Conservation (phyloP, 768 basidiomycete species). For the Sporobolomyces pararoseus region DNA sequence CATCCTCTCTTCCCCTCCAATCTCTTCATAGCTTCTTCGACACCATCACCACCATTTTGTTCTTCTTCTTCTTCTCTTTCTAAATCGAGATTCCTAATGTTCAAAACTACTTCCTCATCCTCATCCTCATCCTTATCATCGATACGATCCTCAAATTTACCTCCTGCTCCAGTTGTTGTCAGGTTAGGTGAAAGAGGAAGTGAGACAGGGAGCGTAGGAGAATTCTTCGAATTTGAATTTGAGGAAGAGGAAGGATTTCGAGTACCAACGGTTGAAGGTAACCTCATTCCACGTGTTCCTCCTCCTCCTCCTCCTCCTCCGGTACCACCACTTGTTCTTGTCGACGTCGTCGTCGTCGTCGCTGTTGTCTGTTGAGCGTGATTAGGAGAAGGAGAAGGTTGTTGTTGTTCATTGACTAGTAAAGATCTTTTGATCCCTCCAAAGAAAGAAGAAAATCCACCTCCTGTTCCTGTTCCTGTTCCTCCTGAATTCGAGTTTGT, state of each 20-base stretch:
- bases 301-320: neutral
- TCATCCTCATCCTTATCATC: neutral
- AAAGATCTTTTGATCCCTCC: neutral
- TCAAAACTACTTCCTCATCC: neutral
- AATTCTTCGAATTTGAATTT: constrained; percentile 89
- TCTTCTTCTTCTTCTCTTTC: neutral
- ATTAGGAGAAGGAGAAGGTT: too few species aligned
- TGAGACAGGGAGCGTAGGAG: neutral
- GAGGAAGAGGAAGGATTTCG: constrained; percentile 24
- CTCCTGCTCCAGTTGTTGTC: neutral
- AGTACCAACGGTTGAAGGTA: neutral
- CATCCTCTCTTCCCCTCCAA: neutral
- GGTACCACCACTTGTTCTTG: neutral
- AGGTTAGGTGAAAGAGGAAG: neutral
- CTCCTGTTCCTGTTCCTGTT: neutral
- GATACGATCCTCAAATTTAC: neutral
- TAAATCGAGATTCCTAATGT: neutral
- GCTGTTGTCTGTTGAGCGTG: neutral
- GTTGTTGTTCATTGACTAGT: neutral
- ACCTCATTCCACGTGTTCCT: neutral
- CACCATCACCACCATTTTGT: neutral
- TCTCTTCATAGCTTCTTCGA: neutral
- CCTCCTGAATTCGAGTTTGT: neutral
- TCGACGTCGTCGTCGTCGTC: too few species aligned
- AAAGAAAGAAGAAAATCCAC: constrained; percentile 9